A percentile compares a stretch with the other conserved stretches of the same genome.
phyloP scores from a whole-genome alignment of 306 rosid genomes.

The Inga oerstediana region DNA sequence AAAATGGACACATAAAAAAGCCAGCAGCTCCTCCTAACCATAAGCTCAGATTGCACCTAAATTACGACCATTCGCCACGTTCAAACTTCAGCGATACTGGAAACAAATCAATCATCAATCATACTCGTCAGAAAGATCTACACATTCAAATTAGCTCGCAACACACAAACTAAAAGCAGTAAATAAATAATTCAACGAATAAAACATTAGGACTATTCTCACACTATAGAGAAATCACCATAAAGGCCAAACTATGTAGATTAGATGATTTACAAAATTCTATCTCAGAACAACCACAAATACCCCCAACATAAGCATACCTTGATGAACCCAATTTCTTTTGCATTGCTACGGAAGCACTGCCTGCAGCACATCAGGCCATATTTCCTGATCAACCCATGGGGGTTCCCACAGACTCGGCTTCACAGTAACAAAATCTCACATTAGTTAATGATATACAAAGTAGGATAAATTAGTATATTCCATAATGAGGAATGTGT shows the following conservation, averaged over 20 bases:
- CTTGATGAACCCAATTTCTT: constrained; percentile 67
- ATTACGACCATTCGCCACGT: background rate
- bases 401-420: constrained; percentile 66
- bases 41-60: background rate
- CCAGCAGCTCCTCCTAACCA: constrained; percentile 7
- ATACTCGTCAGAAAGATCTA: background rate
- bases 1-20: background rate
- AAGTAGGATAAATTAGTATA: background rate
- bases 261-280: background rate
- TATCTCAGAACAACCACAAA: background rate
- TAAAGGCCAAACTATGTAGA: background rate
- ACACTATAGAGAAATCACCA: background rate
- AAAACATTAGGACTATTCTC: background rate
- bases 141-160: background rate
- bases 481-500: background rate
- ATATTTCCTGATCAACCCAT: constrained; percentile 60
- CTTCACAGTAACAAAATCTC: constrained; percentile 29
- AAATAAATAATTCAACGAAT: background rate
- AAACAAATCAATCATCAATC: background rate
- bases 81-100: constrained; percentile 6
- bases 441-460: background rate
- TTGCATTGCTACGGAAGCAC: constrained; percentile 69
- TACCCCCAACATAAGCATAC: background rate
- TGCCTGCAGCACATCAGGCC: constrained; percentile 68
- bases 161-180: background rate